These are phyloP conservation scores for Hypoxylon sp. DNA, from an alignment of 2,329 filamentous ascomycete species.

Conservation along the genomic window DNA sequence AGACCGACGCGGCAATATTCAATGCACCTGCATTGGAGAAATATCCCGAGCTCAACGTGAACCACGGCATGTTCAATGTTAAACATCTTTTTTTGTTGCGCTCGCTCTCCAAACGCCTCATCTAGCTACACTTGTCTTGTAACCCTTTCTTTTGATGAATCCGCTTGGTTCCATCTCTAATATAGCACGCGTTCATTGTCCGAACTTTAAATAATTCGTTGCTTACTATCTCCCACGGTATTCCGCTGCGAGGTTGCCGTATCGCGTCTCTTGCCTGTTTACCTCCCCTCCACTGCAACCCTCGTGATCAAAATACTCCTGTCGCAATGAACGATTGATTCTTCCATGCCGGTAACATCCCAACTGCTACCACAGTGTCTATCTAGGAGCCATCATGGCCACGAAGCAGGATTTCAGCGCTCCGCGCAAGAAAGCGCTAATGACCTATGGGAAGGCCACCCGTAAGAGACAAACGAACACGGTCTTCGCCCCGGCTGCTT, in stretches of 20 bases:
- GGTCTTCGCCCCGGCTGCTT: slow-evolving; percentile 44
- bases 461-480: slow-evolving; percentile 47
- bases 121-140: background rate
- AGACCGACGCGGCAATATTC: slow-evolving; percentile 30
- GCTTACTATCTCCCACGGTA: slow-evolving; percentile 12
- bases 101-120: slow-evolving; percentile 5
- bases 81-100: slow-evolving; percentile 28
- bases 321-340: slow-evolving; percentile 42
- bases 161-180: background rate
- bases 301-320: slow-evolving; percentile 38
- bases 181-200: slow-evolving; percentile 18
- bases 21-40: slow-evolving; percentile 22
- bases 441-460: slow-evolving; percentile 48
- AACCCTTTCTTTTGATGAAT: background rate
- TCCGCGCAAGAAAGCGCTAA: slow-evolving; percentile 47
- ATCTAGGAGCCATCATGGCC: slow-evolving; percentile 43
- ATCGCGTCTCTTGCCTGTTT: slow-evolving; percentile 33
- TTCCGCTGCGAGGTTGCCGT: slow-evolving; percentile 28
- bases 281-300: slow-evolving; percentile 9
- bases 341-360: slow-evolving; percentile 5
- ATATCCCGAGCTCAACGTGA: slow-evolving; percentile 22
- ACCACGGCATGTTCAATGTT: slow-evolving; percentile 20
- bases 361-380: slow-evolving; percentile 15
- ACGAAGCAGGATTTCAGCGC: slow-evolving; percentile 44
- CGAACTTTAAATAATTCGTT: slow-evolving; percentile 16